Base-by-base conservation (phyloP, 164 flowering plant species). In the Malania oleifera region DNA sequence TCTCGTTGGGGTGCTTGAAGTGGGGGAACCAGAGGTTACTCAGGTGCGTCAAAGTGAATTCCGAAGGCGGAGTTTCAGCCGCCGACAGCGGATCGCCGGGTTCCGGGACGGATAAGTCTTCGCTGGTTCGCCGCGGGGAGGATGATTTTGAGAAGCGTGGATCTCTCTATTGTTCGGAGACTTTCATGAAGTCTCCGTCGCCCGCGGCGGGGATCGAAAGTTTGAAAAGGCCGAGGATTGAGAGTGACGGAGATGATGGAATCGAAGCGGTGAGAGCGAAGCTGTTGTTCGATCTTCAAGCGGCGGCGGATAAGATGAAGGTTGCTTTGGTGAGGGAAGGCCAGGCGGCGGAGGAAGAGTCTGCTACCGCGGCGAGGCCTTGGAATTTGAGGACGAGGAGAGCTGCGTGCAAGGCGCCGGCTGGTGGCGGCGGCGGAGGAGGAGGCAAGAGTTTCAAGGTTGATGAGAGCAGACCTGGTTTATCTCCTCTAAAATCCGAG, bases 371-470 rank as follows among this genome's bases (percentile, higher is more conserved):
- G 57, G 67, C 29, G 65, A 65, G 72, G 72, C 93, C 87, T 47
- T 85, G 90, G 90, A 87, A 83, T 74, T 74, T 87, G 66, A 73
- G 97, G 71, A 84, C 83, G n/a, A 68, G 95, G 73, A 67, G 85
- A 41, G 85, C 81, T 13, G 80, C 73, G 37, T 67, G 70, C 37
- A 78, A 79, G 70, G 67, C 69, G 18, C 79, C 86, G 49, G 54
- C 14, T 28, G 73, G 55, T 34, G 59, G 54, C 44, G 66, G 43
- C 0, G 81, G 67, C 39, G 65, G 66, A 4, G 64, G 39, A 15
- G 43, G 61, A 31, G 50, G 50, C 13, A 46, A 62, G 47, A 62
- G 63, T 27, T 52, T 59, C 43, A 65, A 13, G 45, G 54, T 35
- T 19, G 74, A 65, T 27, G 76, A 56, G 50, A 52, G 1, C 15